Conservation (phyloP, 768 basidiomycete species). For the Amanita molliuscula region DNA sequence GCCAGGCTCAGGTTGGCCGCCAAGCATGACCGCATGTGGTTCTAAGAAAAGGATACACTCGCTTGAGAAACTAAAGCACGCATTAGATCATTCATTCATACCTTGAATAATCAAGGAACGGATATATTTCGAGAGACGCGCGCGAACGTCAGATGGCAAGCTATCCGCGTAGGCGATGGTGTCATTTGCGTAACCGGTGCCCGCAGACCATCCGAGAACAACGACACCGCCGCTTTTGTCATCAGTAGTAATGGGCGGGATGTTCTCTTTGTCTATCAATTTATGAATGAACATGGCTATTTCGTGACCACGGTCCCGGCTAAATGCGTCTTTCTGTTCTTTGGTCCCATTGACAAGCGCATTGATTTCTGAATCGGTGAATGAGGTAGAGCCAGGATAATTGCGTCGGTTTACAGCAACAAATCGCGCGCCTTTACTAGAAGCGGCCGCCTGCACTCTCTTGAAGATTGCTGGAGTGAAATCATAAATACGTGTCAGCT, state of each 20-base stretch:
- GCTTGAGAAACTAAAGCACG: neutral
- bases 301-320: neutral
- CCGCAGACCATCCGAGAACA: neutral
- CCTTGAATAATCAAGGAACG: neutral
- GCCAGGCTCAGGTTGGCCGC: neutral
- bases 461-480: neutral
- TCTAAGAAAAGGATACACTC: neutral
- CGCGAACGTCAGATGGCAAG: neutral
- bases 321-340: neutral
- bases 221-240: neutral
- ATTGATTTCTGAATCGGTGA: neutral
- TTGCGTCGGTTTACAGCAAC: slow-evolving; percentile 3
- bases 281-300: neutral
- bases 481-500: neutral
- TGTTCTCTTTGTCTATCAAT: neutral
- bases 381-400: slow-evolving; percentile 1
- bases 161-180: neutral
- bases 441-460: neutral
- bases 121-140: neutral
- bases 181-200: neutral
- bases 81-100: neutral
- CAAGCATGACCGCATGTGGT: neutral
- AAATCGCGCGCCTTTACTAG: neutral
- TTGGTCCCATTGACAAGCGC: neutral
- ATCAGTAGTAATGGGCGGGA: neutral